Conservation (phyloP, 805 yeast species). For the Ogataea minuta region DNA sequence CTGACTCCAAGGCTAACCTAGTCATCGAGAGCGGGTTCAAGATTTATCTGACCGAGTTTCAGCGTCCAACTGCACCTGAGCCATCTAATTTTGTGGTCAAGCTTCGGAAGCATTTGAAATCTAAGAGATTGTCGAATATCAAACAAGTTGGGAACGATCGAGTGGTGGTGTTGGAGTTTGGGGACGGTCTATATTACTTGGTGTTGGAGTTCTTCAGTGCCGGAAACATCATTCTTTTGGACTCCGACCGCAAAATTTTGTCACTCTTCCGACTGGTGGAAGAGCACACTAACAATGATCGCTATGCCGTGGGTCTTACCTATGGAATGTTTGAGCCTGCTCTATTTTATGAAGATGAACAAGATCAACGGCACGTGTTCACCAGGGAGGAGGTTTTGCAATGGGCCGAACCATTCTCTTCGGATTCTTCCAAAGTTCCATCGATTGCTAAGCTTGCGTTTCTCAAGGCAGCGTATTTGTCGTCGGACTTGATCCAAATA, state of each 20-base stretch:
- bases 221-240: slow-evolving; percentile 81
- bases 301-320: slow-evolving; percentile 70
- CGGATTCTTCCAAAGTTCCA: slow-evolving; percentile 43
- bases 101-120: slow-evolving; percentile 79
- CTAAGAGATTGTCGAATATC: slow-evolving; percentile 70
- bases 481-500: slow-evolving; percentile 74
- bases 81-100: slow-evolving; percentile 88
- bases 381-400: slow-evolving; percentile 31
- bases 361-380: slow-evolving; percentile 19
- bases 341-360: slow-evolving; percentile 36
- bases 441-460: slow-evolving; percentile 72
- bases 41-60: slow-evolving; percentile 73
- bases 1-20: slow-evolving; percentile 74
- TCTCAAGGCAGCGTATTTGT: slow-evolving; percentile 66
- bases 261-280: slow-evolving; percentile 76
- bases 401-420: slow-evolving; percentile 43
- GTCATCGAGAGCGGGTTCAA: slow-evolving; percentile 87
- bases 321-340: slow-evolving; percentile 61
- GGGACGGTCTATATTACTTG: slow-evolving; percentile 74
- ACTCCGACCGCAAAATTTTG: slow-evolving; percentile 63
- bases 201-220: slow-evolving; percentile 94
- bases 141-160: slow-evolving; percentile 79
- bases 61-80: slow-evolving; percentile 72
- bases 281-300: slow-evolving; percentile 62
- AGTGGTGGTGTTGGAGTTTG: slow-evolving; percentile 77